phyloP scores from a whole-genome alignment of 306 rosid species.

The Casuarina equisetifolia region DNA sequence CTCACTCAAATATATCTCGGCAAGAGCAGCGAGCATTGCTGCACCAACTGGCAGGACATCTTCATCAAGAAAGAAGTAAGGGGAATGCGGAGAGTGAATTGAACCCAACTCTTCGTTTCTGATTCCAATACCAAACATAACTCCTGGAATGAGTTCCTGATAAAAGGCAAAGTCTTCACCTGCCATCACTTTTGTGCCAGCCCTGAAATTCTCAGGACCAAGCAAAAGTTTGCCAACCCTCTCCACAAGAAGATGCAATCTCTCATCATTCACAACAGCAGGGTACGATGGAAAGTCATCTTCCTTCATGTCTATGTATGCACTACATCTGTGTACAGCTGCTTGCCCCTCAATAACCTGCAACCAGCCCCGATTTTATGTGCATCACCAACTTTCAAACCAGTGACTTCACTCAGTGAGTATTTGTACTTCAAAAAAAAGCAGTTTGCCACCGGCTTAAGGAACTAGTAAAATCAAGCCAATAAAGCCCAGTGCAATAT shows the following conservation, averaged over 20 bases:
- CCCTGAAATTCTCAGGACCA: conserved; percentile 56
- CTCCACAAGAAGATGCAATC: conserved; percentile 52
- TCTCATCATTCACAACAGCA: conserved; percentile 49
- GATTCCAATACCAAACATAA: conserved; percentile 51
- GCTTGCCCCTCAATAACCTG: conserved; percentile 75
- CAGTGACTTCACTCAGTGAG: background rate
- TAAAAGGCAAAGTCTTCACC: conserved; percentile 69
- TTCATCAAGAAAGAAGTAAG: conserved; percentile 72
- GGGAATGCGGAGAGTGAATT: conserved; percentile 68
- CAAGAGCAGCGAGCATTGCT: conserved; percentile 56
- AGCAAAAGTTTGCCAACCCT: conserved; percentile 61
- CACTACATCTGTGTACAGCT: conserved; percentile 57
- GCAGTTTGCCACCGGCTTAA: background rate
- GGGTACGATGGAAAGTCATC: conserved; percentile 33
- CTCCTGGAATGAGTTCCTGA: conserved; percentile 61
- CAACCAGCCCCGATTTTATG: conserved; percentile 8
- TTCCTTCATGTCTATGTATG: conserved; percentile 40
- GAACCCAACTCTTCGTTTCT: conserved; percentile 65
- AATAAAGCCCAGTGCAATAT: background rate
- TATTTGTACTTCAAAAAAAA: background rate
- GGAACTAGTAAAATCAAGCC: background rate
- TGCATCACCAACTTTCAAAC: conserved; percentile 3
- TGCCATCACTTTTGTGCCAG: conserved; percentile 49
- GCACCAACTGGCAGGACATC: conserved; percentile 64
- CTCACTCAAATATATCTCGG: conserved; percentile 52